Percentiles rank a stretch among this genome's conserved stretches.
Conservation (phyloP, 306 rosid species). For the Gleditsia sinensis region DNA sequence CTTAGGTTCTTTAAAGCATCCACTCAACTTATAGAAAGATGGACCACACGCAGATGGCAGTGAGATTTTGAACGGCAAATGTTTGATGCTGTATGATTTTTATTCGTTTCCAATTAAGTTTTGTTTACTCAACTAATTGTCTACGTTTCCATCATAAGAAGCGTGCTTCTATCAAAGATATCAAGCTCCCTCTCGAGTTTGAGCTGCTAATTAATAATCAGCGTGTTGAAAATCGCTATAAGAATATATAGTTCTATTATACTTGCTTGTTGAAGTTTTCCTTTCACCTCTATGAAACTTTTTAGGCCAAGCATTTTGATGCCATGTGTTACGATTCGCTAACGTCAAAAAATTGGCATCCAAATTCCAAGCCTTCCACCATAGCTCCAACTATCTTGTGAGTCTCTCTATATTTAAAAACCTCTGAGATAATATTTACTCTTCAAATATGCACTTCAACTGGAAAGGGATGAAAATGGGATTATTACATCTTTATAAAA, state of each 20-base stretch:
- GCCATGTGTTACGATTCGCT: too few species aligned
- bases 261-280: too few species aligned
- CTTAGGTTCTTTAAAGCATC: constrained; percentile 71
- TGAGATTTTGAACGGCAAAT: constrained; percentile 64
- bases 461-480: not conserved
- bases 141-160: not conserved
- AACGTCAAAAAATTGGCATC: too few species aligned
- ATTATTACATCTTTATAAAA: too few species aligned
- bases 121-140: not conserved
- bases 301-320: too few species aligned
- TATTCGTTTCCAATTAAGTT: not conserved
- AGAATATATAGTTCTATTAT: too few species aligned
- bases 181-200: too few species aligned
- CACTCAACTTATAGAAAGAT: constrained; percentile 42
- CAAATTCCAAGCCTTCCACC: too few species aligned
- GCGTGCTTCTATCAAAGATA: too few species aligned
- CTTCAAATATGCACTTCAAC: not conserved
- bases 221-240: not conserved
- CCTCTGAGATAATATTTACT: not conserved
- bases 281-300: too few species aligned
- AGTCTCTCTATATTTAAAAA: too few species aligned
- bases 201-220: not conserved
- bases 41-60: constrained; percentile 64
- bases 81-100: constrained; percentile 21
- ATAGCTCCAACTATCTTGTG: too few species aligned